phyloP scores from a whole-genome alignment of 1,284 basidiomycete species.

The Pulchroboletus neoregius region DNA sequence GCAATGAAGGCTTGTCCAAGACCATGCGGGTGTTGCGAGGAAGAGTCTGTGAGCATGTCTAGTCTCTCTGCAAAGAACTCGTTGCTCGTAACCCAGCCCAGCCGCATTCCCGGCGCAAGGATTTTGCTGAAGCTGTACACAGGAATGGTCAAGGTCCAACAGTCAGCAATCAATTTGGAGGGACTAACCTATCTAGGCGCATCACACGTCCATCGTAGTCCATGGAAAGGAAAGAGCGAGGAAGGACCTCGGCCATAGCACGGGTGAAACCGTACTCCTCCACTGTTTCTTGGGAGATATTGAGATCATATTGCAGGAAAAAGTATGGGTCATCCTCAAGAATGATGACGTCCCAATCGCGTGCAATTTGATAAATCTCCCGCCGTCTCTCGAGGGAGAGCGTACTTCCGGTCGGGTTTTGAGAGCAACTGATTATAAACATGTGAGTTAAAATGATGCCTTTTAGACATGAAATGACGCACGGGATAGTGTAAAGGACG shows the following conservation, averaged over 20 bases:
- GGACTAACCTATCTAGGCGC: constrained; percentile 42
- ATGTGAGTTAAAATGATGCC: constrained; percentile 14
- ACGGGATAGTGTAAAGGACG: constrained; percentile 34
- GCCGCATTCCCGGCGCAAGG: constrained; percentile 52
- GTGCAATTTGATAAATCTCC: constrained; percentile 51
- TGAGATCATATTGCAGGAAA: constrained; percentile 42
- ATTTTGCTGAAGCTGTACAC: constrained; percentile 36
- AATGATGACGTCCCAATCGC: constrained; percentile 50
- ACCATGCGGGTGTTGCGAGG: constrained; percentile 33
- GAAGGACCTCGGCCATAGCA: constrained; percentile 33
- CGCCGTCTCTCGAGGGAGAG: constrained; percentile 48
- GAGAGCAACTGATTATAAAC: constrained; percentile 29
- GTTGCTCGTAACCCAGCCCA: constrained; percentile 52
- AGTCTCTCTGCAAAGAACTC: constrained; percentile 47
- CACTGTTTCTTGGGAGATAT: constrained; percentile 22
- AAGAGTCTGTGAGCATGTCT: constrained; percentile 37
- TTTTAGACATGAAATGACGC: constrained; percentile 3
- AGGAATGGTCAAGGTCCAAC: constrained; percentile 12
- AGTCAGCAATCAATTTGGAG: constrained; percentile 30
- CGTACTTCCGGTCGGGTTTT: constrained; percentile 56
- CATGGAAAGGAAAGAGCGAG: constrained; percentile 47
- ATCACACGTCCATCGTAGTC: constrained; percentile 56
- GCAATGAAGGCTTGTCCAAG: constrained; percentile 32
- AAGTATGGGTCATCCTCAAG: constrained; percentile 59
- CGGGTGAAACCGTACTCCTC: constrained; percentile 28